Percentiles rank a stretch among this genome's conserved stretches.
These are phyloP conservation scores for Suhomyces tanzawaensis DNA, from an alignment of 805 yeast genomes.

Conservation along the genomic window DNA sequence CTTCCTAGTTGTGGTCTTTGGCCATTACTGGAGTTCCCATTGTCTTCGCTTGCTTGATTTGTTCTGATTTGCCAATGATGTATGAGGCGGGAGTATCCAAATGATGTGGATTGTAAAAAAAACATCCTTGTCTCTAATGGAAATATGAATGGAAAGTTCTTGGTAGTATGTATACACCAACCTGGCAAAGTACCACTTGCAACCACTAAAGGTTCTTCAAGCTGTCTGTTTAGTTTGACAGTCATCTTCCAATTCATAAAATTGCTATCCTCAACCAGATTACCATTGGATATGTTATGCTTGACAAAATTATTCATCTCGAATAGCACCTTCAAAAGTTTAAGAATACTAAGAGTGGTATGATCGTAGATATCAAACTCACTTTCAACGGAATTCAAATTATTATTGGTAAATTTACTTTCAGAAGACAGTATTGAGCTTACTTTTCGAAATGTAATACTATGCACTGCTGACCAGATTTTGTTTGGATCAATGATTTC, in stretches of 20 bases:
- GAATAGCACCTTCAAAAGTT: constrained; percentile 48
- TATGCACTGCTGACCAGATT: constrained; percentile 61
- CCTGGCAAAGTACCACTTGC: constrained; percentile 83
- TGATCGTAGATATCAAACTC: constrained; percentile 24
- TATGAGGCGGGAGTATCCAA: constrained; percentile 82
- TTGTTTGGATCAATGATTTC: constrained; percentile 43
- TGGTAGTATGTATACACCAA: constrained; percentile 77
- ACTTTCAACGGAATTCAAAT: constrained; percentile 12
- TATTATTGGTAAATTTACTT: constrained; percentile 8
- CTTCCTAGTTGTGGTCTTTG: constrained; percentile 60
- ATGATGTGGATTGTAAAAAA: constrained; percentile 82
- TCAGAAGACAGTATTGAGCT: constrained; percentile 9
- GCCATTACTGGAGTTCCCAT: constrained; percentile 9
- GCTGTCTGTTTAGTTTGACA: constrained; percentile 80
- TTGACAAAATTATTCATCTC: constrained; percentile 34
- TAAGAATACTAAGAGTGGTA: constrained; percentile 40
- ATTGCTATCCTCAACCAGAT: constrained; percentile 15
- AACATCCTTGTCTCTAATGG: constrained; percentile 79
- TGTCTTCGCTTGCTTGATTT: constrained; percentile 38
- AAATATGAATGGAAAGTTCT: constrained; percentile 74
- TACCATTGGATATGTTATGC: constrained; percentile 12
- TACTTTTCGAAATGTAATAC: constrained; percentile 44
- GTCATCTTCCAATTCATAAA: constrained; percentile 80
- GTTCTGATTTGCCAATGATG: constrained; percentile 66
- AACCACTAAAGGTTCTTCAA: constrained; percentile 85